These are phyloP conservation scores for Erodium texanum DNA, from an alignment of 441 rosid species.

Conservation along the genomic window DNA sequence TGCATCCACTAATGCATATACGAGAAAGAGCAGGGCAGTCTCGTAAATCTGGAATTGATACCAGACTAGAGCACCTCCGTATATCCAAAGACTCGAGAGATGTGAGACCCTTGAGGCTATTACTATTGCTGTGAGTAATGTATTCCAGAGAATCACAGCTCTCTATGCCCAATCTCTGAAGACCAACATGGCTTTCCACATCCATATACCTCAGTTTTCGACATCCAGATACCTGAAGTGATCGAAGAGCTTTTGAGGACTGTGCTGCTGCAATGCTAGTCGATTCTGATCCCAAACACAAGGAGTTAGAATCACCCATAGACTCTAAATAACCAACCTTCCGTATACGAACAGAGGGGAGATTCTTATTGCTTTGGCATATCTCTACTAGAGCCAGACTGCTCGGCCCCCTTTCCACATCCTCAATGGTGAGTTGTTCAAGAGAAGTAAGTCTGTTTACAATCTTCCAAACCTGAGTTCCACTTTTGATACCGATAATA, in stretches of 20 bases:
- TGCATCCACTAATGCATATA: neutral
- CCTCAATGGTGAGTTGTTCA: too few relatives aligned
- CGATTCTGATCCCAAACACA: too few relatives aligned
- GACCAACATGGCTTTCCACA: too few relatives aligned
- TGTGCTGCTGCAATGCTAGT: too few relatives aligned
- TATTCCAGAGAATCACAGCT: too few relatives aligned
- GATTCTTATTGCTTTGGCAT: neutral
- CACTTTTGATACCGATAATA: too few relatives aligned
- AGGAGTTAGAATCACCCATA: too few relatives aligned
- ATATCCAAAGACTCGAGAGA: constrained; percentile 9
- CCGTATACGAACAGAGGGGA: neutral
- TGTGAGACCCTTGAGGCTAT: neutral
- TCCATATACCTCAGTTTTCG: too few relatives aligned
- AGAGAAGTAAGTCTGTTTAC: too few relatives aligned
- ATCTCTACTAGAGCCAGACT: neutral
- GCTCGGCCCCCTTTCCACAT: neutral
- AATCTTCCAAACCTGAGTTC: too few relatives aligned
- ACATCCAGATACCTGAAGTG: neutral
- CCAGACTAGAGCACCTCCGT: neutral
- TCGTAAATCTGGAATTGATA: neutral
- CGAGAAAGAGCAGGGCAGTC: neutral
- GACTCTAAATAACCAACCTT: neutral
- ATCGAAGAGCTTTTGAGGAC: too few relatives aligned
- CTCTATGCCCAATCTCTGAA: too few relatives aligned
- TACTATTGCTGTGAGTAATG: neutral